phyloP scores from a whole-genome alignment of 495 filamentous ascomycete species.

The Penicillium paxilli region DNA sequence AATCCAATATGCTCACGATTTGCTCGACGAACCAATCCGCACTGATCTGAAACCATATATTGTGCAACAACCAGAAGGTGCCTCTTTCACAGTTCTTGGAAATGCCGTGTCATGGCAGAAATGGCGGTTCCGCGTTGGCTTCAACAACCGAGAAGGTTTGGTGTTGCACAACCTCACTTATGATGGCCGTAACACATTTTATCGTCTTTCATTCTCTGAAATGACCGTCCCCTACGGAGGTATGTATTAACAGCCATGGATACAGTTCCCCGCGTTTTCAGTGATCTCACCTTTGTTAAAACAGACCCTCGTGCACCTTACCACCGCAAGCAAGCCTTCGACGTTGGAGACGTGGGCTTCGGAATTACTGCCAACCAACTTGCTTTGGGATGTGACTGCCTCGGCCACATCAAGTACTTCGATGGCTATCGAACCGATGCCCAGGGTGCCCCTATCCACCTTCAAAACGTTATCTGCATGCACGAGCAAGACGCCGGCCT shows the following conservation, averaged over 20 bases:
- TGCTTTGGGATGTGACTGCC: constrained; percentile 66
- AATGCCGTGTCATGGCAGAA: constrained; percentile 62
- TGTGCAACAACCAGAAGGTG: constrained; percentile 75
- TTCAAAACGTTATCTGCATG: constrained; percentile 63
- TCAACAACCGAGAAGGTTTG: constrained; percentile 64
- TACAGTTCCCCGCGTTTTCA: background rate
- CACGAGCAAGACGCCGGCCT: constrained; percentile 72
- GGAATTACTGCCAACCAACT: constrained; percentile 69
- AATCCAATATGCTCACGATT: constrained; percentile 50
- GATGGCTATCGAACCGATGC: constrained; percentile 55
- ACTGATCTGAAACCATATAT: constrained; percentile 75
- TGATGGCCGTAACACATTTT: constrained; percentile 68
- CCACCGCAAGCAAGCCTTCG: constrained; percentile 73
- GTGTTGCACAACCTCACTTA: constrained; percentile 67
- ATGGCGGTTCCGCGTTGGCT: constrained; percentile 67
- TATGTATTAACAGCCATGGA: constrained; percentile 12
- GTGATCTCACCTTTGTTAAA: background rate
- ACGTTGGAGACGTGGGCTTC: constrained; percentile 68
- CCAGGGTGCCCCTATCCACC: constrained; percentile 51
- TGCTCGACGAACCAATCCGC: constrained; percentile 38
- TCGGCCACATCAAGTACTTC: constrained; percentile 68
- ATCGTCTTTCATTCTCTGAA: constrained; percentile 72
- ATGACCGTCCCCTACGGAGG: constrained; percentile 70
- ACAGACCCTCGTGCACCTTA: constrained; percentile 65
- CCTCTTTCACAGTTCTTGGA: constrained; percentile 57